These are phyloP conservation scores for Xylaria longipes DNA, from an alignment of 495 filamentous ascomycete species.

Conservation along the genomic window DNA sequence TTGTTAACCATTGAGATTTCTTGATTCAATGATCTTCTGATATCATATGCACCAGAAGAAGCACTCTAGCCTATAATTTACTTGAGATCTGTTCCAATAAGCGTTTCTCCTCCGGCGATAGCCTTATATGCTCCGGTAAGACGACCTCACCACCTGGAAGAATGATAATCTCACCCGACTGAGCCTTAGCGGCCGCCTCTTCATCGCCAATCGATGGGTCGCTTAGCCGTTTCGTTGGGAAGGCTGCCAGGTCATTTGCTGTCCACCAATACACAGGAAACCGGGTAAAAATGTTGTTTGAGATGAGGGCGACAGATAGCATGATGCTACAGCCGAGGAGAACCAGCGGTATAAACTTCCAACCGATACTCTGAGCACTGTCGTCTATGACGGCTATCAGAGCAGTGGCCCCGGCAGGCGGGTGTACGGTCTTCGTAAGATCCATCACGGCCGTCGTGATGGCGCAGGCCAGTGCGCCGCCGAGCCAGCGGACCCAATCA, in stretches of 20 bases:
- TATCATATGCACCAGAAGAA: not conserved
- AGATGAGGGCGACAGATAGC: slow-evolving; percentile 66
- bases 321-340: slow-evolving; percentile 70
- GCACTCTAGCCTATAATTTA: slow-evolving; percentile 32
- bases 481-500: slow-evolving; percentile 66
- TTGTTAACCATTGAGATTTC: not conserved
- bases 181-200: slow-evolving; percentile 28
- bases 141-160: slow-evolving; percentile 35
- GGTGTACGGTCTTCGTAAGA: slow-evolving; percentile 80
- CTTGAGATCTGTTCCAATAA: slow-evolving; percentile 48
- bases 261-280: slow-evolving; percentile 86
- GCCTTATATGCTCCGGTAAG: slow-evolving; percentile 44
- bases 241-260: slow-evolving; percentile 47
- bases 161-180: slow-evolving; percentile 37
- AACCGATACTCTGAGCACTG: slow-evolving; percentile 65
- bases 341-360: slow-evolving; percentile 74
- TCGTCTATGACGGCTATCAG: slow-evolving; percentile 73
- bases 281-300: slow-evolving; percentile 78
- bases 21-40: not conserved
- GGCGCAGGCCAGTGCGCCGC: slow-evolving; percentile 72
- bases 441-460: slow-evolving; percentile 74
- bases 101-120: slow-evolving; percentile 49
- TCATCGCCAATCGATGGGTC: slow-evolving; percentile 27
- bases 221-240: slow-evolving; percentile 13
- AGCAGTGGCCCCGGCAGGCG: slow-evolving; percentile 88